Evolutionary conservation across 2,329 filamentous ascomycete genomes (phyloP).

Genomic region (Setomelanomma holmii): DNA sequence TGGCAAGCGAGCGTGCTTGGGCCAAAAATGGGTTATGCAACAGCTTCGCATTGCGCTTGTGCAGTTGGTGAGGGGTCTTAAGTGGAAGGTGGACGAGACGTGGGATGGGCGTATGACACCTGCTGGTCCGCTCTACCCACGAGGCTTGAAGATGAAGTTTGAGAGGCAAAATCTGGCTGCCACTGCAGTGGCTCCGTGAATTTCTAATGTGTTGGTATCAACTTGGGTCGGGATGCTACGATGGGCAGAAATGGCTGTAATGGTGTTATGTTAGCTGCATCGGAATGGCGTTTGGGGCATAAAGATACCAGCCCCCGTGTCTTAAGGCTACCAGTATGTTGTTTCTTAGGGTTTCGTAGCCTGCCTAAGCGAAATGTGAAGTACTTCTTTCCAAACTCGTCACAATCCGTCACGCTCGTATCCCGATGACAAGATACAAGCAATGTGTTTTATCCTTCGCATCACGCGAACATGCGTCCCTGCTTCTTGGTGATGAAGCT

Average conservation of each 20-base stretch:
- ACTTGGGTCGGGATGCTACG: too few relatives aligned
- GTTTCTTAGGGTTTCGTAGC: neutral
- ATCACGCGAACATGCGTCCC: too few relatives aligned
- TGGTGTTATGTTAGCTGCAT: constrained; percentile 2
- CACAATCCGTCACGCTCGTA: too few relatives aligned
- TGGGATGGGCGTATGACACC: constrained; percentile 40
- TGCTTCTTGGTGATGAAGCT: too few relatives aligned
- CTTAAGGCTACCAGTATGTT: neutral
- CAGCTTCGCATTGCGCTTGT: constrained; percentile 47
- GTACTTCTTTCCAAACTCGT: too few relatives aligned
- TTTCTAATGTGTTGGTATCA: neutral
- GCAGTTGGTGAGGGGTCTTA: constrained; percentile 29
- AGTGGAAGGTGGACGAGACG: constrained; percentile 32
- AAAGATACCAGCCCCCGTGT: neutral
- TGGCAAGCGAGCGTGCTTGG: constrained; percentile 51
- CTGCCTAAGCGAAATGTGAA: neutral
- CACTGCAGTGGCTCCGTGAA: constrained; percentile 2
- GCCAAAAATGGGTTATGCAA: constrained; percentile 52
- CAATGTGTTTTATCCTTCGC: too few relatives aligned
- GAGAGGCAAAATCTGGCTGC: constrained; percentile 10
- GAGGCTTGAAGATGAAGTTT: constrained; percentile 29
- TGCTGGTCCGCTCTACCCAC: constrained; percentile 27
- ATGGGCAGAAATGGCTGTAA: neutral
- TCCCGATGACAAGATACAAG: neutral
- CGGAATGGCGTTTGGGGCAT: constrained; percentile 2